Percentiles rank a stretch among this genome's conserved stretches.
Conservation (phyloP, 1,284 basidiomycete genomes). For the Cryptococcus sp. region DNA sequence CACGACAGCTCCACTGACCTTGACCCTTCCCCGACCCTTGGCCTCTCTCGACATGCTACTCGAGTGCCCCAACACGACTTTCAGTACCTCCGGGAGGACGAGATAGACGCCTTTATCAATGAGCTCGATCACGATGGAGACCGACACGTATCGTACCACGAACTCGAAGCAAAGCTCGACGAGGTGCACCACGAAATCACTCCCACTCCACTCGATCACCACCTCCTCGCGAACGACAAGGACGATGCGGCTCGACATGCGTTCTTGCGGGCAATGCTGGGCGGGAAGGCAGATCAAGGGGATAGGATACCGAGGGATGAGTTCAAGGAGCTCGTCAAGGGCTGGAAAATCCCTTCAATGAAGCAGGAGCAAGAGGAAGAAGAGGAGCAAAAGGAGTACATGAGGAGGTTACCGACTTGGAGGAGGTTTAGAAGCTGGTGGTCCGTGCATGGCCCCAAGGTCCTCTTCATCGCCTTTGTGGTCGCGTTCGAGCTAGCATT, state of each 20-base stretch:
- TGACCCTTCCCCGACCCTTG: no score
- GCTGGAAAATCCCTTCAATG: constrained; percentile 24
- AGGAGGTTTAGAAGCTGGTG: constrained; percentile 20
- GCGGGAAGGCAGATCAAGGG: constrained; percentile 4
- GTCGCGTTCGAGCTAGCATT: constrained; percentile 19
- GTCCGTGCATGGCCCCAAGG: constrained; percentile 23
- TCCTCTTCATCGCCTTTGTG: constrained; percentile 22
- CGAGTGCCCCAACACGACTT: constrained; percentile 5
- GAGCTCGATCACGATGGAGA: constrained; percentile 26
- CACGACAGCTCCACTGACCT: no score
- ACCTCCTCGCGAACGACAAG: constrained; percentile 13
- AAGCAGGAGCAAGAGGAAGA: constrained; percentile 22
- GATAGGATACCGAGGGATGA: constrained; percentile 13
- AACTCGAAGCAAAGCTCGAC: constrained; percentile 25
- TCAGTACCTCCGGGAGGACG: constrained; percentile 16
- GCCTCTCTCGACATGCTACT: neutral
- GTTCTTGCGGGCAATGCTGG: constrained; percentile 21
- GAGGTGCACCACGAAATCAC: constrained; percentile 19
- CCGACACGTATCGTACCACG: constrained; percentile 18
- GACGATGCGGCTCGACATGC: constrained; percentile 16
- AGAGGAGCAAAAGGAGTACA: constrained; percentile 19
- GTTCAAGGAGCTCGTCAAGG: constrained; percentile 14
- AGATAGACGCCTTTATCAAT: constrained; percentile 24
- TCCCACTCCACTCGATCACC: constrained; percentile 10
- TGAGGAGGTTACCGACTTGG: constrained; percentile 7